Conservation (phyloP, 768 basidiomycete genomes). For the Agaricus sinodeliciosus region DNA sequence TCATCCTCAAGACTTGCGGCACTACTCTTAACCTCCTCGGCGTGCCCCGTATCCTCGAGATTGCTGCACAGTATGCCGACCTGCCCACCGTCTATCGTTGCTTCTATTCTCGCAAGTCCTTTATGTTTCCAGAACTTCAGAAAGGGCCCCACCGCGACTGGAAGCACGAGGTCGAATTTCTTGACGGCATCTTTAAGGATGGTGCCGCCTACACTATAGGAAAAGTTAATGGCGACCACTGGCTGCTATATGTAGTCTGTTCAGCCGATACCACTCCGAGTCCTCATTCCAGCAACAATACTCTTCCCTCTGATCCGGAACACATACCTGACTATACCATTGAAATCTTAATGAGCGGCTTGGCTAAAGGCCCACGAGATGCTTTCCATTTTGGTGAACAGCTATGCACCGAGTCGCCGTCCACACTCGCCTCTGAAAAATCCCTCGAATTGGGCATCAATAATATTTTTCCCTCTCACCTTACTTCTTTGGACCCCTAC, state of each 20-base stretch:
- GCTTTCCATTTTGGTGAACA: constrained; percentile 58
- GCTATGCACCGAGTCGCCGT: constrained; percentile 31
- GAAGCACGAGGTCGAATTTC: constrained; percentile 86
- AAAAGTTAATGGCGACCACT: constrained; percentile 97
- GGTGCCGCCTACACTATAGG: constrained; percentile 96
- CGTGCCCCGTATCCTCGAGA: constrained; percentile 89
- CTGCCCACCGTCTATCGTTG: constrained; percentile 75
- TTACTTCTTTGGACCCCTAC: constrained; percentile 87
- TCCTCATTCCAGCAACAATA: constrained; percentile 10
- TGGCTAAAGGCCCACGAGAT: constrained; percentile 66
- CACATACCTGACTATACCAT: constrained; percentile 79
- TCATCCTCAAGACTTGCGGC: constrained; percentile 98
- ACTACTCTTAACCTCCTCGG: constrained; percentile 97
- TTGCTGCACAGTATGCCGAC: constrained; percentile 67
- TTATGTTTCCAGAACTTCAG: constrained; percentile 99
- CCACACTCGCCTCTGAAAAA: constrained; percentile 49
- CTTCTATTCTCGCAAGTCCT: constrained; percentile 97
- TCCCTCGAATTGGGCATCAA: constrained; percentile 75
- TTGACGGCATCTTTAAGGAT: constrained; percentile 83
- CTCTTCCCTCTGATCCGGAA: constrained; percentile 11
- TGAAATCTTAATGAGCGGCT: constrained; percentile 95
- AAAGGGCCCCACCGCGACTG: constrained; percentile 89
- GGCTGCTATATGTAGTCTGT: constrained; percentile 89
- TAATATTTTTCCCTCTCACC: constrained; percentile 69
- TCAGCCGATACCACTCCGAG: constrained; percentile 31